Evolutionary conservation across 805 yeast genomes (phyloP).

Genomic region (Yamadazyma nakazawae): DNA sequence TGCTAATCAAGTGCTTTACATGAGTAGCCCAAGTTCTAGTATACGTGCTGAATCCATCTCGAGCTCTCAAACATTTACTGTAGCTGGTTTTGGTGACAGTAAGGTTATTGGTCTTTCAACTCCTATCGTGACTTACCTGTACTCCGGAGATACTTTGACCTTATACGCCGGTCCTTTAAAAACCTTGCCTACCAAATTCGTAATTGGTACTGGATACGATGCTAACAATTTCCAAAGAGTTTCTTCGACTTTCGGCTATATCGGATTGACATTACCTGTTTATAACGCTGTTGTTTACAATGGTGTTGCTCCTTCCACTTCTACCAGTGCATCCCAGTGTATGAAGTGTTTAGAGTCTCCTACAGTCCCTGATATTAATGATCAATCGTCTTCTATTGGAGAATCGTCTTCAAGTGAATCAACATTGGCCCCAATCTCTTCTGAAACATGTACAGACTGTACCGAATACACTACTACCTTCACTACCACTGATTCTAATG

Average conservation of each 20-base stretch:
- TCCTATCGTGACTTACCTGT: conserved; percentile 7
- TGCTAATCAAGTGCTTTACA: conserved; percentile 16
- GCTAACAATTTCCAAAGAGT: conserved; percentile 4
- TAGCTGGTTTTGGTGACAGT: conserved; percentile 26
- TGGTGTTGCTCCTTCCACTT: conserved; percentile 14
- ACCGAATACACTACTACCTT: too few relatives aligned
- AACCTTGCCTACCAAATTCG: conserved; percentile 9
- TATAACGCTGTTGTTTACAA: conserved; percentile 11
- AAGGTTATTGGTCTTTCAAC: conserved; percentile 17
- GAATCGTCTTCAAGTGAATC: not conserved
- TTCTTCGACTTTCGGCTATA: conserved; percentile 9
- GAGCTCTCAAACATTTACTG: conserved; percentile 18
- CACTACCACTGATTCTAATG: too few relatives aligned
- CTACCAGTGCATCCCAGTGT: conserved; percentile 15
- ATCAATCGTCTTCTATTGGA: conserved; percentile 3
- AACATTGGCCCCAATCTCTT: too few relatives aligned
- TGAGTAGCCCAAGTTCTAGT: conserved; percentile 18
- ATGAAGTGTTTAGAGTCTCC: conserved; percentile 14
- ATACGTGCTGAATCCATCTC: conserved; percentile 16
- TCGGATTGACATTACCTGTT: conserved; percentile 9
- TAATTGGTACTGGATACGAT: conserved; percentile 21
- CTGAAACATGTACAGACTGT: too few relatives aligned
- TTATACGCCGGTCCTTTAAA: conserved; percentile 3
- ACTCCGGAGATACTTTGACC: conserved; percentile 22
- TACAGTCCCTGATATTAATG: conserved; percentile 12